Percentiles rank a stretch among this genome's conserved stretches.
phyloP scores from a whole-genome alignment of 768 basidiomycete genomes.

The Glaciozyma martinii region DNA sequence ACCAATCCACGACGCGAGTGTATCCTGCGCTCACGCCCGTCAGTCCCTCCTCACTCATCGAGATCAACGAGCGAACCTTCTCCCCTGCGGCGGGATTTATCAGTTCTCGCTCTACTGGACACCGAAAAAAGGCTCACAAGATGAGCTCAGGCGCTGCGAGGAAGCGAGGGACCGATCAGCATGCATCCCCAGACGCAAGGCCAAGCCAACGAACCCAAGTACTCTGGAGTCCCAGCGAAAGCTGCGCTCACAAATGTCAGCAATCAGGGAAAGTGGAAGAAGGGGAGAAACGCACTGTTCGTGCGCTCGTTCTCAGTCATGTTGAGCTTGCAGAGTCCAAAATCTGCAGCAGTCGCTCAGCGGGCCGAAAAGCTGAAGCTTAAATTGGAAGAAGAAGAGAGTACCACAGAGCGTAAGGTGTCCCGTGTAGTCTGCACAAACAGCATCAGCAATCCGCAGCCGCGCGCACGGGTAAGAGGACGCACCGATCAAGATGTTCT shows the following conservation, averaged over 20 bases:
- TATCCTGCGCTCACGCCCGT: conserved; percentile 43
- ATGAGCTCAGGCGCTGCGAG: not conserved
- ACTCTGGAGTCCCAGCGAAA: conserved; percentile 96
- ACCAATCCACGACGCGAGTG: conserved; percentile 74
- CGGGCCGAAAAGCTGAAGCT: not conserved
- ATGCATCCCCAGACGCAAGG: not conserved
- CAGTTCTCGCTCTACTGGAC: too few relatives aligned
- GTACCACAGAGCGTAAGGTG: conserved; percentile 76
- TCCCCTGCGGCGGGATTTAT: too few relatives aligned
- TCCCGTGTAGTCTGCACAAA: conserved; percentile 72
- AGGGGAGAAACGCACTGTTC: conserved; percentile 49
- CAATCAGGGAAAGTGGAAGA: not conserved
- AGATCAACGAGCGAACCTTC: too few relatives aligned
- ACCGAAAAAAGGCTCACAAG: not conserved
- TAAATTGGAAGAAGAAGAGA: too few relatives aligned
- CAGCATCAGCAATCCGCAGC: too few relatives aligned
- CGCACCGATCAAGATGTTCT: conserved; percentile 70
- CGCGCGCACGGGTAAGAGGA: too few relatives aligned
- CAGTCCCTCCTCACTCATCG: not conserved
- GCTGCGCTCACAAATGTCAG: too few relatives aligned
- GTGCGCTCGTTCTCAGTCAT: conserved; percentile 96
- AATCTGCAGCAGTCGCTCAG: conserved; percentile 47
- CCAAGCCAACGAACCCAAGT: conserved; percentile 44
- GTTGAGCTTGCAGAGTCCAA: conserved; percentile 58
- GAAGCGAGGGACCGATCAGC: too few relatives aligned